Evolutionary conservation across 2,329 filamentous ascomycete genomes (phyloP), one percentile per base, ranked within the genome.

Genomic region (Cladosporium sp.): DNA sequence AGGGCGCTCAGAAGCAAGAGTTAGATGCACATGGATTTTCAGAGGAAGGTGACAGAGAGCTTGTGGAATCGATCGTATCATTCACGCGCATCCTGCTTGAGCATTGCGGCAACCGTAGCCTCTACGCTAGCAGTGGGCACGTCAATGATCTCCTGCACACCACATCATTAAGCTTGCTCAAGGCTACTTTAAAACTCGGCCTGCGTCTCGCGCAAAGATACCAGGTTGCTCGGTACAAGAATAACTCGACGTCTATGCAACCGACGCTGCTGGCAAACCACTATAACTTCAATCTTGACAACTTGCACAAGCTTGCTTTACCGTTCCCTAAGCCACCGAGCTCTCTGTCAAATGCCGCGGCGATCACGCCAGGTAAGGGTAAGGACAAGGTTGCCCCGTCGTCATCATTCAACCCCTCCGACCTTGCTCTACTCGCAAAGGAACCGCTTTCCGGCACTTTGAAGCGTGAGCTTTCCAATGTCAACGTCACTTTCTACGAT

Each of bases 51-150:
- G 94, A 99, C 73, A 81, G 86, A 66, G 80, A 89, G 69, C 81
- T 99, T 62, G 78, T 97, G 58, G 88, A 96, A 72, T 81, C 84
- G 30, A 82, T 97, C 56, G 80, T 99, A 61, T 82, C 84, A 66
- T 99, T 99, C 74, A 96, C 92, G 20, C 85, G 88, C 61, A 84
- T 96, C 73, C 81, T 99, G 30, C 78, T 97, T 54, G 91, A 97
- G 72, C 94, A 96, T 72, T 99, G 94, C 74, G 94, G 93, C 60
- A 99, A 99, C 71, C 84, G 95, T 66, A 97, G 92, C 76, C 87
- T 99, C 67, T 99, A 97, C 73, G 90, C 88, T 61, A 99, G 94
- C 78, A 97, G 93, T 72, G 82, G 88, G 65, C 90, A 95, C 67
- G 79, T 99, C 61, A 94, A 93, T 71, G 88, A 92, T 70, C 82